Evolutionary conservation across 495 filamentous ascomycete genomes (phyloP).

Genomic region (Parathielavia appendiculata): DNA sequence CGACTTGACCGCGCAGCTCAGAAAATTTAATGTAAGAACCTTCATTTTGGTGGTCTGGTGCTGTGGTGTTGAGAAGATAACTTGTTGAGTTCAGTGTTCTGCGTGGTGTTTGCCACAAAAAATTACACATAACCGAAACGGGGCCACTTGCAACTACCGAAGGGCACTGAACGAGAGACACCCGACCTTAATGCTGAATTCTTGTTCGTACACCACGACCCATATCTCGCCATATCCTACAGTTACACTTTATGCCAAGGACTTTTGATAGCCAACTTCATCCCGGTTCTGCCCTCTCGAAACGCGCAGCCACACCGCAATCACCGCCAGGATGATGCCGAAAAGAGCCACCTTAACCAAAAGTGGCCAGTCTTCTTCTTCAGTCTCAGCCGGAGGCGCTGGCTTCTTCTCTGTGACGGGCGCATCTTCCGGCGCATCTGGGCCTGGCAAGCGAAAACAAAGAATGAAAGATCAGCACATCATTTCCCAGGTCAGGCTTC

Average conservation of each 20-base stretch:
- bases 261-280: conserved; percentile 18
- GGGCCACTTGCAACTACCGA: conserved; percentile 19
- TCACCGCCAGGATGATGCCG: conserved; percentile 32
- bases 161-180: background rate
- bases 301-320: conserved; percentile 34
- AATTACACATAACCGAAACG: conserved; percentile 21
- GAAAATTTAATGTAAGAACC: conserved; percentile 91
- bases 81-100: conserved; percentile 1
- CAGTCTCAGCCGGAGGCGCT: conserved; percentile 10
- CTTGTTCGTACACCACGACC: background rate
- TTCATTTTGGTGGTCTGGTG: conserved; percentile 61
- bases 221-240: background rate
- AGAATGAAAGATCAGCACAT: conserved; percentile 18
- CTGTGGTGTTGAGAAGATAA: background rate
- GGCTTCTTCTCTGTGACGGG: conserved; percentile 12
- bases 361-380: conserved; percentile 32
- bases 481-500: conserved; percentile 5
- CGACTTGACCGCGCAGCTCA: conserved; percentile 89
- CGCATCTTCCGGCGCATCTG: conserved; percentile 8
- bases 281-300: conserved; percentile 10
- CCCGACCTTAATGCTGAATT: background rate
- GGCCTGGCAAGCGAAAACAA: conserved; percentile 9
- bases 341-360: conserved; percentile 39
- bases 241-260: conserved; percentile 1
- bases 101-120: conserved; percentile 7